Conservation (phyloP, 768 basidiomycete species). For the Calvatia gigantea region DNA sequence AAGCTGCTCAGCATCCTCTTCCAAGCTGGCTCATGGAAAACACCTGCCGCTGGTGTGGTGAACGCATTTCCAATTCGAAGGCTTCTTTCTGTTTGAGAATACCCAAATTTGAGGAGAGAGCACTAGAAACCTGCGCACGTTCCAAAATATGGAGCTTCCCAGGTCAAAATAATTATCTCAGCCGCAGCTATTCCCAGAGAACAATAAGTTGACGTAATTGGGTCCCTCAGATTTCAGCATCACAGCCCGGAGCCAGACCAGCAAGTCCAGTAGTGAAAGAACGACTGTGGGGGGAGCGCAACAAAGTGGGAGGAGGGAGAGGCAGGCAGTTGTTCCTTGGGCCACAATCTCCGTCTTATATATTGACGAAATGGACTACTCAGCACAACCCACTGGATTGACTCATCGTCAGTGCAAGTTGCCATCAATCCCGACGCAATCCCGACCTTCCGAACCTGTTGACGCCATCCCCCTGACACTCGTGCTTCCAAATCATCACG, state of each 20-base stretch:
- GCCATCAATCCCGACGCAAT: neutral
- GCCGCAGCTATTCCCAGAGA: neutral
- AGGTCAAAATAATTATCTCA: neutral
- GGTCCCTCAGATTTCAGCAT: neutral
- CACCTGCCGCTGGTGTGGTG: no score
- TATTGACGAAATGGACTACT: neutral
- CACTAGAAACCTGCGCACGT: no score
- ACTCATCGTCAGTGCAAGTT: neutral
- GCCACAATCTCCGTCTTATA: neutral
- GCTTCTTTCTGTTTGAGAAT: no score
- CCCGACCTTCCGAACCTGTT: neutral
- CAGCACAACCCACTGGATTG: neutral
- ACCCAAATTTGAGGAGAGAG: no score
- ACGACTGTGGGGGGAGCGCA: neutral
- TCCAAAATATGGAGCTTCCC: neutral
- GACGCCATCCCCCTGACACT: neutral
- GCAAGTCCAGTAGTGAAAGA: no score
- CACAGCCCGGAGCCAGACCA: neutral
- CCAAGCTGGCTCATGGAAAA: no score
- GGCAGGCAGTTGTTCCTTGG: neutral
- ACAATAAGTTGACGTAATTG: neutral
- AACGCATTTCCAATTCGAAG: no score
- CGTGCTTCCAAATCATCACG: neutral
- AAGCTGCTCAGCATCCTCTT: no score
- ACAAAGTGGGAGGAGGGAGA: neutral